Evolutionary conservation across 352 stramenopile genomes (phyloP).

Genomic region (Globisporangium irregulare): DNA sequence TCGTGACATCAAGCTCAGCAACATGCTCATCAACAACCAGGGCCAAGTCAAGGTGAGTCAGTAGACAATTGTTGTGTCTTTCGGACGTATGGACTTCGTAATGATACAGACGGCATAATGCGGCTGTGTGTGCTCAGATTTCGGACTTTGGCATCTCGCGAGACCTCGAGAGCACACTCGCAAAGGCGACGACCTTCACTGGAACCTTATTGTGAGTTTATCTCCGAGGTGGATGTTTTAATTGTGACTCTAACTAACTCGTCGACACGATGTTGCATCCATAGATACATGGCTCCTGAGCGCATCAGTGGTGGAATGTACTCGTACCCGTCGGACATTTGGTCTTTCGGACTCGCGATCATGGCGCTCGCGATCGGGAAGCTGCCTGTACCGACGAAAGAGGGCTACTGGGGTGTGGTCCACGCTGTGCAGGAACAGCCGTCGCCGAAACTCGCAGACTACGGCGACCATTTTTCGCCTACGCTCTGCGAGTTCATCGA

Average conservation of each 20-base stretch:
- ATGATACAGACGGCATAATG: background rate
- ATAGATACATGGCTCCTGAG: conserved; percentile 92
- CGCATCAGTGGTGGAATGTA: conserved; percentile 90
- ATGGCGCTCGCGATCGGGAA: conserved; percentile 88
- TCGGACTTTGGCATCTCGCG: conserved; percentile 85
- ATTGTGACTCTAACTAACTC: background rate
- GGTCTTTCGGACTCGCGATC: conserved; percentile 76
- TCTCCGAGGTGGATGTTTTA: background rate
- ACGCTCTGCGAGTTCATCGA: conserved; percentile 79
- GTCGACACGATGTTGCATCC: background rate
- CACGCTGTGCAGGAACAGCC: conserved; percentile 79
- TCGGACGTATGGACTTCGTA: background rate
- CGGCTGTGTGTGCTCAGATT: conserved; percentile 32
- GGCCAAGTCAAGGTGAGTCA: conserved; percentile 62
- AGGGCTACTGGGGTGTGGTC: conserved; percentile 90
- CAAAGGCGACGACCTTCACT: conserved; percentile 88
- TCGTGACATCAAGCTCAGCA: conserved; percentile 94
- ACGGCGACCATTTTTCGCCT: conserved; percentile 57
- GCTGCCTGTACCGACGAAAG: conserved; percentile 75
- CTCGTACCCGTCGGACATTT: conserved; percentile 84
- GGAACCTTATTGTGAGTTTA: conserved; percentile 79
- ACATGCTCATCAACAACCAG: conserved; percentile 90
- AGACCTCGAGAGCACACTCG: conserved; percentile 80
- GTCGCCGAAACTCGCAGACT: conserved; percentile 61
- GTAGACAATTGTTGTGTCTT: background rate